Percentiles rank a stretch among this genome's conserved stretches.
phyloP scores from a whole-genome alignment of 73 alveolate species.

The Tetrahymena borealis region DNA sequence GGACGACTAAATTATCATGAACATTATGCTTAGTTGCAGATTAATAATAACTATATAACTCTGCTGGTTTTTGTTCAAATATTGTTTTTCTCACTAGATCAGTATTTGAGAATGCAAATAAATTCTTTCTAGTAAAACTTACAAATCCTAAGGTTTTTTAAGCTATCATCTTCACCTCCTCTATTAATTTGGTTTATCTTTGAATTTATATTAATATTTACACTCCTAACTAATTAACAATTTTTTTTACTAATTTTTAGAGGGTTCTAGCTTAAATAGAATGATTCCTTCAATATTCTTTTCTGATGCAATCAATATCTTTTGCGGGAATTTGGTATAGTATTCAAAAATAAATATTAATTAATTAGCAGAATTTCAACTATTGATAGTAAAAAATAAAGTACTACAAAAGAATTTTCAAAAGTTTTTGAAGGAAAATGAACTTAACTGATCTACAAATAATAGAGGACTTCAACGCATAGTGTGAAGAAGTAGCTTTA shows the following conservation, averaged over 20 bases:
- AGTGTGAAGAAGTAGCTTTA: not conserved
- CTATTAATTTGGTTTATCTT: too few relatives aligned
- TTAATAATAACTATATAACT: not conserved
- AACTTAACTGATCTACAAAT: not conserved
- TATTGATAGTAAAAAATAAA: not conserved
- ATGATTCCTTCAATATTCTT: too few relatives aligned
- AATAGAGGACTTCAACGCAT: not conserved
- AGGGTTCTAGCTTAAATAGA: too few relatives aligned
- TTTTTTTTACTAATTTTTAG: too few relatives aligned
- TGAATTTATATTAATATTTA: too few relatives aligned
- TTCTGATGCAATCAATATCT: too few relatives aligned
- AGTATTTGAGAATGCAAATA: not conserved
- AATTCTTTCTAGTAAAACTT: not conserved
- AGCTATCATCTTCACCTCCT: too few relatives aligned
- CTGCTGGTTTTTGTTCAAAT: not conserved
- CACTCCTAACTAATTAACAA: too few relatives aligned
- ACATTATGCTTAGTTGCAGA: not conserved
- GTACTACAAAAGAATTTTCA: not conserved
- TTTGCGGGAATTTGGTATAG: too few relatives aligned
- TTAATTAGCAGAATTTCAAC: not conserved
- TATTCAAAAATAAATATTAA: too few relatives aligned
- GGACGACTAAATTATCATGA: constrained; percentile 10
- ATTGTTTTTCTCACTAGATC: not conserved
- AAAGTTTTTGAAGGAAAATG: not conserved
- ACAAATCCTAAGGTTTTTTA: not conserved